Evolutionary conservation across 371 early-diverging fungal genomes (phyloP).

Genomic region (Apophysomyces trapeziformis): DNA sequence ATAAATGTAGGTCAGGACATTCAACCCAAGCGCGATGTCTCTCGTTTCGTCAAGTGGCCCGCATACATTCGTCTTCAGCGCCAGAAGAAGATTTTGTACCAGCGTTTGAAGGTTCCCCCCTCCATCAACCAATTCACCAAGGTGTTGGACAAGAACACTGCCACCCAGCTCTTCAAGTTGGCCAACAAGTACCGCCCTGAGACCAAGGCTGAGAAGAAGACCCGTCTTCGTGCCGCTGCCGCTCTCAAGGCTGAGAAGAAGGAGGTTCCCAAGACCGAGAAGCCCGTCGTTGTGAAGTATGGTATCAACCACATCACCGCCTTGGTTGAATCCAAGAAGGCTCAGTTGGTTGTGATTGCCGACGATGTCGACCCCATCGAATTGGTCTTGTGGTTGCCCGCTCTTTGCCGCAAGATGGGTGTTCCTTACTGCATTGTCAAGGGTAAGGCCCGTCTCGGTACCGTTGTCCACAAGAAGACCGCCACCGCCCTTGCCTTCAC

Average conservation of each 20-base stretch:
- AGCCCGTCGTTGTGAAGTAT: conserved; percentile 97
- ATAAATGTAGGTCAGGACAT: conserved; percentile 72
- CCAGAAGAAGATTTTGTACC: conserved; percentile 95
- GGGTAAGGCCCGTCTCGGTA: conserved; percentile 97
- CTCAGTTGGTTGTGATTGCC: conserved; percentile 98
- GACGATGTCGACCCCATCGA: conserved; percentile 99
- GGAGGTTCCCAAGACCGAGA: conserved; percentile 88
- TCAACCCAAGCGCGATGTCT: conserved; percentile 94
- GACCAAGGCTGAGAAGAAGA: conserved; percentile 95
- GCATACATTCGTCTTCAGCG: conserved; percentile 97
- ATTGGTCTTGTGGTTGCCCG: conserved; percentile 98
- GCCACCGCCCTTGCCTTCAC: conserved; percentile 97
- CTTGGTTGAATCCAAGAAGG: conserved; percentile 98
- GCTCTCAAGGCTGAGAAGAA: conserved; percentile 85
- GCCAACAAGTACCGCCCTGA: conserved; percentile 99
- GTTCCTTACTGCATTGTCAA: conserved; percentile 99
- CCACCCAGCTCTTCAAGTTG: conserved; percentile 96
- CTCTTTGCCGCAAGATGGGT: conserved; percentile 99
- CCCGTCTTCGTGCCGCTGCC: conserved; percentile 87
- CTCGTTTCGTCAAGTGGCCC: conserved; percentile 98
- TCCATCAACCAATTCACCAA: conserved; percentile 99
- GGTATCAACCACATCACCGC: conserved; percentile 99
- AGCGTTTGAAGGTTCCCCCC: conserved; percentile 99
- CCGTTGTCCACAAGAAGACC: conserved; percentile 99
- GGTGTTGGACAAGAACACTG: conserved; percentile 96